A percentile compares a stretch with the other conserved stretches of the same genome.
These are phyloP conservation scores for Globomyces pollinis-pini DNA, from an alignment of 192 early-diverging fungal species.

Conservation along the genomic window DNA sequence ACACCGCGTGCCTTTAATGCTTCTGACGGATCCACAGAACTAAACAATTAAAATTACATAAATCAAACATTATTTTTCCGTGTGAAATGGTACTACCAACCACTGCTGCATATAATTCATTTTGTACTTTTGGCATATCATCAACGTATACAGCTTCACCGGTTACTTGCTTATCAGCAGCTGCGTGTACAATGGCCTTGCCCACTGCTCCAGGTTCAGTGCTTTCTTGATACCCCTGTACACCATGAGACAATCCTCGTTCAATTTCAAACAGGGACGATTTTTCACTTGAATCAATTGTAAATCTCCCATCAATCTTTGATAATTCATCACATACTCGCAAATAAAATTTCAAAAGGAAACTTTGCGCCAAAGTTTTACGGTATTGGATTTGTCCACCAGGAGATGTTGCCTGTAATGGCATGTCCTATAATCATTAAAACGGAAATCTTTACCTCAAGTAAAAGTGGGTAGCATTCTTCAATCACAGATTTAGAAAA, in stretches of 20 bases:
- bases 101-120: slow-evolving; percentile 63
- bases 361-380: slow-evolving; percentile 19
- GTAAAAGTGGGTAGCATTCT: neutral
- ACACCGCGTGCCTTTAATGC: slow-evolving; percentile 63
- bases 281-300: slow-evolving; percentile 7
- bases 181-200: slow-evolving; percentile 59
- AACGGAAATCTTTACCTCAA: too few species aligned
- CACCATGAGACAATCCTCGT: slow-evolving; percentile 20
- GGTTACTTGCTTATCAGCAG: slow-evolving; percentile 75
- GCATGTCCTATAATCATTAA: too few species aligned
- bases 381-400: slow-evolving; percentile 39
- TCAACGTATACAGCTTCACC: slow-evolving; percentile 78
- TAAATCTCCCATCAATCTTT: neutral
- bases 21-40: slow-evolving; percentile 46
- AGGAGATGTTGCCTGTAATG: slow-evolving; percentile 23
- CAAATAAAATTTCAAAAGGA: slow-evolving; percentile 14
- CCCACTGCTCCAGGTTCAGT: slow-evolving; percentile 41
- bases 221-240: slow-evolving; percentile 17
- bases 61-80: slow-evolving; percentile 61
- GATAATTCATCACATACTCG: slow-evolving; percentile 17
- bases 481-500: slow-evolving; percentile 47
- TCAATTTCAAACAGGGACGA: slow-evolving; percentile 23
- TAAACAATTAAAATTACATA: too few species aligned
- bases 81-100: slow-evolving; percentile 61
- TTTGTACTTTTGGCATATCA: slow-evolving; percentile 65